Conservation (phyloP, 2,329 filamentous ascomycete species). For the Paecilomyces sp. region DNA sequence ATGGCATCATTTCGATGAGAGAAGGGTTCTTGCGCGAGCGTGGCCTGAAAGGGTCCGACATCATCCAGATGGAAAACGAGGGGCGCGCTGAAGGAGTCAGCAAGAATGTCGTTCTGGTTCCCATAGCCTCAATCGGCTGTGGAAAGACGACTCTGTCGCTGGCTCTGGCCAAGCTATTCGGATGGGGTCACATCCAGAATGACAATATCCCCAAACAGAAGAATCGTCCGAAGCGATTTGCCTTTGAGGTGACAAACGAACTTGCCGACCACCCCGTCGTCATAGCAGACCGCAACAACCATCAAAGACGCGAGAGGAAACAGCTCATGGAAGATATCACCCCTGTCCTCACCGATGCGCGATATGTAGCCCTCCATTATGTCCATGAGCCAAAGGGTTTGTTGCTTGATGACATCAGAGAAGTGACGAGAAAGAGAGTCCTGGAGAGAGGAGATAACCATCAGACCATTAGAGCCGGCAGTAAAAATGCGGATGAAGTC, state of each 20-base stretch:
- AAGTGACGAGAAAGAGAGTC: slow-evolving; percentile 70
- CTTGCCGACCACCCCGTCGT: slow-evolving; percentile 64
- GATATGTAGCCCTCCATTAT: slow-evolving; percentile 81
- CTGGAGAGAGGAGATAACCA: slow-evolving; percentile 88
- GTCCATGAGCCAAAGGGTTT: slow-evolving; percentile 60
- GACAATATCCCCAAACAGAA: slow-evolving; percentile 82
- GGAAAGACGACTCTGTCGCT: slow-evolving; percentile 91
- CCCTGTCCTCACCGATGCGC: slow-evolving; percentile 54
- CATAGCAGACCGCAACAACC: slow-evolving; percentile 91
- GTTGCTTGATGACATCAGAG: slow-evolving; percentile 64
- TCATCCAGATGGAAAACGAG: slow-evolving; percentile 63
- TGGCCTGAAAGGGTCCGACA: slow-evolving; percentile 80
- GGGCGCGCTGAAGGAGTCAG: slow-evolving; percentile 47
- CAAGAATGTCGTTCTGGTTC: slow-evolving; percentile 71
- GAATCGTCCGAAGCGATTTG: slow-evolving; percentile 70
- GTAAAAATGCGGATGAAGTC: slow-evolving; percentile 64
- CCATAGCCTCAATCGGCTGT: slow-evolving; percentile 88
- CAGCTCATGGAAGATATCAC: slow-evolving; percentile 78
- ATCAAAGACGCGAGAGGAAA: slow-evolving; percentile 76
- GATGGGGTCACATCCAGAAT: slow-evolving; percentile 91
- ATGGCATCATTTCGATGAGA: slow-evolving; percentile 87
- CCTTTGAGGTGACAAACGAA: slow-evolving; percentile 58
- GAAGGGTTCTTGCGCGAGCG: slow-evolving; percentile 80
- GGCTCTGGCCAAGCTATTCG: slow-evolving; percentile 73
- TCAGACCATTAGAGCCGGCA: slow-evolving; percentile 88